These are phyloP conservation scores for Blastobotrys apis DNA, from an alignment of 1,139 yeast species.

Conservation along the genomic window DNA sequence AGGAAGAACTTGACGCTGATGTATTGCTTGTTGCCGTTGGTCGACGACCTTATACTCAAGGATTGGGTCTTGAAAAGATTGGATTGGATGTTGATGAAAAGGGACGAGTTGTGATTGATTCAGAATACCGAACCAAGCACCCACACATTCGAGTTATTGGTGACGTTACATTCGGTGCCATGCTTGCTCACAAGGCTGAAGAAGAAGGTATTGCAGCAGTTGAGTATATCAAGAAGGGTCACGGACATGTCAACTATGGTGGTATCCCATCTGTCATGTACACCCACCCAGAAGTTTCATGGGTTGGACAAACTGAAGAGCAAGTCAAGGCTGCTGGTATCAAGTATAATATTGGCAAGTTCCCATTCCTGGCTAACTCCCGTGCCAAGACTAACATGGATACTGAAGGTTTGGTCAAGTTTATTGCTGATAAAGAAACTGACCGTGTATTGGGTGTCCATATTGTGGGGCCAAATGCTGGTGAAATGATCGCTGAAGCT, in stretches of 20 bases:
- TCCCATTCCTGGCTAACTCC: constrained; percentile 98
- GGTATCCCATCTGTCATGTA: constrained; percentile 98
- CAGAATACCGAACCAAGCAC: constrained; percentile 86
- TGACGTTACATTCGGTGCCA: constrained; percentile 96
- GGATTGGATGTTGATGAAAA: constrained; percentile 88
- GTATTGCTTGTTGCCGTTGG: constrained; percentile 96
- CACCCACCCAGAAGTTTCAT: constrained; percentile 98
- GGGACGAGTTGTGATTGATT: constrained; percentile 92
- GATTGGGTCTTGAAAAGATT: constrained; percentile 80
- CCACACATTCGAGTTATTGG: constrained; percentile 97
- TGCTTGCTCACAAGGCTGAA: constrained; percentile 99
- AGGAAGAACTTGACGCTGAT: constrained; percentile 79
- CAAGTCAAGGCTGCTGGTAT: constrained; percentile 92
- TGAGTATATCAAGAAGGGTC: constrained; percentile 87
- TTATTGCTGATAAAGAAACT: constrained; percentile 93
- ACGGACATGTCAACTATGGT: constrained; percentile 97
- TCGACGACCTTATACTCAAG: constrained; percentile 94
- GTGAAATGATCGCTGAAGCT: constrained; percentile 99
- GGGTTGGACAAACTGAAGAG: constrained; percentile 97
- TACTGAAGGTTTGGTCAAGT: constrained; percentile 96
- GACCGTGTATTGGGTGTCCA: constrained; percentile 96
- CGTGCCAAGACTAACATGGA: constrained; percentile 98
- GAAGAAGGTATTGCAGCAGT: constrained; percentile 99
- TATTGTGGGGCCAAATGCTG: constrained; percentile 97
- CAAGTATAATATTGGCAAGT: constrained; percentile 90